Conservation (phyloP, 768 basidiomycete genomes). For the Mycena venus region DNA sequence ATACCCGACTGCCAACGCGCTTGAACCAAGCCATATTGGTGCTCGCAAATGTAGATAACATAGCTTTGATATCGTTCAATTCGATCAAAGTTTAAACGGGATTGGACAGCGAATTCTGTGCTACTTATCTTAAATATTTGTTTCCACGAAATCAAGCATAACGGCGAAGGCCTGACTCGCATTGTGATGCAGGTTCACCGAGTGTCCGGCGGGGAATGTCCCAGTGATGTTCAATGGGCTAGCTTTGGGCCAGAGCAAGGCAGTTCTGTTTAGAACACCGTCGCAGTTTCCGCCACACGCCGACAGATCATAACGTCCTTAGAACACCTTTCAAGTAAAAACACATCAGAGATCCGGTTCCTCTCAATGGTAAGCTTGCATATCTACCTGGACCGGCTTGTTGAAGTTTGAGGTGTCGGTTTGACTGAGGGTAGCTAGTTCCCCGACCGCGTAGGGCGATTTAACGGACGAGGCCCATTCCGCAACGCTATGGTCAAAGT, state of each 20-base stretch:
- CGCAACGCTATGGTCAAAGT: conserved; percentile 19
- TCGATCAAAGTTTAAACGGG: no score
- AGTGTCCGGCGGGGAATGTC: conserved; percentile 19
- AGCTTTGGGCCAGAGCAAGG: conserved; percentile 12
- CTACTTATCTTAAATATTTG: background rate
- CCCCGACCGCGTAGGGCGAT: conserved; percentile 18
- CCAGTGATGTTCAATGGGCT: conserved; percentile 10
- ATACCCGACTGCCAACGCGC: no score
- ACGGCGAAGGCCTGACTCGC: conserved; percentile 5
- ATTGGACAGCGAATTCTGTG: no score
- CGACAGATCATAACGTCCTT: conserved; percentile 19
- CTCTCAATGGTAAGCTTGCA: background rate
- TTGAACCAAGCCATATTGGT: no score
- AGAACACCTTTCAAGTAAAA: background rate
- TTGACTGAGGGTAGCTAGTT: conserved; percentile 21
- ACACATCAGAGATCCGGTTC: background rate
- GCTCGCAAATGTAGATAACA: no score
- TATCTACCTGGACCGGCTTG: conserved; percentile 26
- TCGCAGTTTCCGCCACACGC: conserved; percentile 22
- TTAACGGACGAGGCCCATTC: conserved; percentile 12
- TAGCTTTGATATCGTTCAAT: no score
- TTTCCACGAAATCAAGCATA: conserved; percentile 20
- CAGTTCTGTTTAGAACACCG: conserved; percentile 13
- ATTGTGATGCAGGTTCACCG: conserved; percentile 19
- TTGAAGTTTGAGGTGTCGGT: conserved; percentile 19